phyloP scores from a whole-genome alignment of 73 alveolate species.

The Stentor roeselii region DNA sequence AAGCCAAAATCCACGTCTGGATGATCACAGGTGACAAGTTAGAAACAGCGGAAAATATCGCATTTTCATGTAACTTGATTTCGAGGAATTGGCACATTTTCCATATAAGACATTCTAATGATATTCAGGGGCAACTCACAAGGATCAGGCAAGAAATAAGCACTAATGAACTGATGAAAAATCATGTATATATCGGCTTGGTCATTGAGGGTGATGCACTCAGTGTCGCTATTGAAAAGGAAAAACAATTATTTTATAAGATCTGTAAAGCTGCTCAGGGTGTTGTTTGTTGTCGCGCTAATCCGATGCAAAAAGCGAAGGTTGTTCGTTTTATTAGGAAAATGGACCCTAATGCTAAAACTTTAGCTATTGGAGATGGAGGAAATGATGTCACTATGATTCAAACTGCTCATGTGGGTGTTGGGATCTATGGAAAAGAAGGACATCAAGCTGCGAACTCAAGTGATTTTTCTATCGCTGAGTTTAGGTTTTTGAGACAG shows the following conservation, averaged over 20 bases:
- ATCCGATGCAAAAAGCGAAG: conserved; percentile 93
- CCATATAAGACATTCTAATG: conserved; percentile 7
- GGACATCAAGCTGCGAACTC: conserved; percentile 87
- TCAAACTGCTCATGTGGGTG: conserved; percentile 89
- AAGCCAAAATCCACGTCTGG: conserved; percentile 96
- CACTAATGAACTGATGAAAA: conserved; percentile 27
- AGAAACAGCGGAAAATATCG: conserved; percentile 97
- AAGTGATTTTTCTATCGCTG: conserved; percentile 82
- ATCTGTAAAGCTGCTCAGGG: conserved; percentile 51
- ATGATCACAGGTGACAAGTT: conserved; percentile 99
- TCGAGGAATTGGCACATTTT: conserved; percentile 54
- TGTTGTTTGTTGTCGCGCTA: conserved; percentile 91
- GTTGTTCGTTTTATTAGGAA: conserved; percentile 82
- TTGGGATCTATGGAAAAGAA: conserved; percentile 86
- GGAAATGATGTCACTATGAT: conserved; percentile 95
- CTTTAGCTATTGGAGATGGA: conserved; percentile 93
- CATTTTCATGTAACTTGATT: conserved; percentile 79
- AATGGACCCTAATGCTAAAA: conserved; percentile 51
- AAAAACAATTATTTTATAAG: conserved; percentile 25
- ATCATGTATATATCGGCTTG: conserved; percentile 4
- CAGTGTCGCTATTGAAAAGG: background rate
- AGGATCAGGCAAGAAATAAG: conserved; percentile 20
- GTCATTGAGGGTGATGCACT: conserved; percentile 53
- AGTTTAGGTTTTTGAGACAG: conserved; percentile 69
- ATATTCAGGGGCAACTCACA: conserved; percentile 7